A percentile compares a stretch with the other conserved stretches of the same genome.
phyloP scores from a whole-genome alignment of 441 rosid genomes.

The Caryocar brasiliense region DNA sequence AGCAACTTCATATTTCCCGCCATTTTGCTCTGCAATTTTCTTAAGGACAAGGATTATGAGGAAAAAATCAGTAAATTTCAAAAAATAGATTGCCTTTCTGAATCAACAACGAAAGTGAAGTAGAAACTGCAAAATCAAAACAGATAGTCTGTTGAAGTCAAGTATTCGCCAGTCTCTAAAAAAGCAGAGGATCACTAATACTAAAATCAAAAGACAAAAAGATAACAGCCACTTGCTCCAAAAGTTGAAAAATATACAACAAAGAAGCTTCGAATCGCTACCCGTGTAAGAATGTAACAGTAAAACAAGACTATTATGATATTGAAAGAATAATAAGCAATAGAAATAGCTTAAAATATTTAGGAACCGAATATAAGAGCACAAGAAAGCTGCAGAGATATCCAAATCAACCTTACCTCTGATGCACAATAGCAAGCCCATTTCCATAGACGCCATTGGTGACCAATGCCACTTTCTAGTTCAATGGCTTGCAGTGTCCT shows the following conservation, averaged over 20 bases:
- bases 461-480: conserved; percentile 85
- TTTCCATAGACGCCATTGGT: conserved; percentile 84
- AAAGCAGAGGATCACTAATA: too few species aligned
- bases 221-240: neutral
- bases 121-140: too few species aligned
- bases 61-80: conserved; percentile 9
- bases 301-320: neutral
- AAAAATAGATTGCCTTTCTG: neutral
- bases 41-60: conserved; percentile 14
- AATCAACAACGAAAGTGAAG: neutral
- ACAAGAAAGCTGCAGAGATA: neutral
- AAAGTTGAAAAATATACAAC: neutral
- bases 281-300: neutral
- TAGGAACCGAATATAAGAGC: neutral
- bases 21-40: conserved; percentile 87
- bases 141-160: too few species aligned
- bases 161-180: too few species aligned
- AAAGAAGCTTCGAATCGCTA: conserved; percentile 2
- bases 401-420: conserved; percentile 42
- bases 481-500: conserved; percentile 84
- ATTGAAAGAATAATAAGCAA: neutral
- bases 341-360: neutral
- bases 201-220: neutral
- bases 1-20: conserved; percentile 81
- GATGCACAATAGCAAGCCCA: conserved; percentile 96